A percentile compares a stretch with the other conserved stretches of the same genome.
Evolutionary conservation across 768 basidiomycete genomes (phyloP).

Genomic region (Termitomyces sp.): DNA sequence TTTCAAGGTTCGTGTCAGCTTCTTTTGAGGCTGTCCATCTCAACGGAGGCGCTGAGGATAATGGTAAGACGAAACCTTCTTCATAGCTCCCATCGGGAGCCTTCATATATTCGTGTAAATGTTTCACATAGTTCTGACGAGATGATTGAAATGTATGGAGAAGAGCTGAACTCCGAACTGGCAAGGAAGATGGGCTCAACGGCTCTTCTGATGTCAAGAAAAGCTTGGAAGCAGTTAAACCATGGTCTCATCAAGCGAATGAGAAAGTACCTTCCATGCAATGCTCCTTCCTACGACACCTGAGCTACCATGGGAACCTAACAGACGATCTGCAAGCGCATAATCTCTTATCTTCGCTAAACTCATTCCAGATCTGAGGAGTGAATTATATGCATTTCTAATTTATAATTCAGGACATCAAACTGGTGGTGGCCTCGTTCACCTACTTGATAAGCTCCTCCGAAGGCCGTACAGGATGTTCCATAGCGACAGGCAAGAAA

Average conservation of each 20-base stretch:
- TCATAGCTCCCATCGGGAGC: constrained; percentile 87
- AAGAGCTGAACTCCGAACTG: constrained; percentile 29
- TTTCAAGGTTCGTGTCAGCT: constrained; percentile 45
- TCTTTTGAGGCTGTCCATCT: constrained; percentile 21
- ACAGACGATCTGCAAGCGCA: constrained; percentile 56
- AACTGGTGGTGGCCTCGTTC: constrained; percentile 13
- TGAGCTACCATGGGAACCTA: constrained; percentile 33
- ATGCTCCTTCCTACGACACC: constrained; percentile 73
- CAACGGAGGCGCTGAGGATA: constrained; percentile 29
- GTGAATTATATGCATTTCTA: constrained; percentile 37
- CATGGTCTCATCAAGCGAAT: constrained; percentile 8
- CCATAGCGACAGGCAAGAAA: constrained; percentile 2
- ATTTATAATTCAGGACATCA: constrained; percentile 1
- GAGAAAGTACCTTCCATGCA: constrained; percentile 69
- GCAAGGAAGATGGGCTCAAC: constrained; percentile 40
- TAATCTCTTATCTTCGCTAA: constrained; percentile 66
- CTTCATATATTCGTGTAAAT: constrained; percentile 65
- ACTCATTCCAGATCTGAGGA: constrained; percentile 49
- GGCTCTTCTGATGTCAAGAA: constrained; percentile 69
- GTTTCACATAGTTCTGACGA: constrained; percentile 51
- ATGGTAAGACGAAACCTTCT: constrained; percentile 57
- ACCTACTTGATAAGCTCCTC: constrained; percentile 17
- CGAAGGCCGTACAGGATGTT: constrained; percentile 5
- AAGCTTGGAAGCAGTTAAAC: constrained; percentile 38
- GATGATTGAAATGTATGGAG: constrained; percentile 40